Conservation (phyloP, 441 rosid genomes). For the Eruca vesicaria region DNA sequence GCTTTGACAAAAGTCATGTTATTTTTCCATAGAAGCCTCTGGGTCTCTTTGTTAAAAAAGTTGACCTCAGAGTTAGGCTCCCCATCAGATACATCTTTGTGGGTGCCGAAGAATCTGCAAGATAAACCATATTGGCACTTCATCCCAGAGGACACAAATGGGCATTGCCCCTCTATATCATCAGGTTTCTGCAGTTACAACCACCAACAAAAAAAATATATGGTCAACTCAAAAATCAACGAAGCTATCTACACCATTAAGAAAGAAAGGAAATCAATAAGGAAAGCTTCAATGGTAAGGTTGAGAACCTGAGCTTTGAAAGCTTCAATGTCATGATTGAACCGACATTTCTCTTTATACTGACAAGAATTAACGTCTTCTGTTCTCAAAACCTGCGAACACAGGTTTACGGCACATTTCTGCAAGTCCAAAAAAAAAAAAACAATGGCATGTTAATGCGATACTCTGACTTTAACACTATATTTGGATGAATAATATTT, state of each 20-base stretch:
- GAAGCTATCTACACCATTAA: too few species aligned
- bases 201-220: neutral
- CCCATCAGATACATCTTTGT: constrained; percentile 37
- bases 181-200: constrained; percentile 66
- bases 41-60: constrained; percentile 72
- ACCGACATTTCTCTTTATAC: constrained; percentile 67
- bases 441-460: too few species aligned
- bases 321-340: constrained; percentile 78
- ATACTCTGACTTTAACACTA: too few species aligned
- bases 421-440: constrained; percentile 8
- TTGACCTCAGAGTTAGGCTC: constrained; percentile 51
- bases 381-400: constrained; percentile 70
- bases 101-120: constrained; percentile 77
- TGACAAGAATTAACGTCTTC: constrained; percentile 66
- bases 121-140: constrained; percentile 77
- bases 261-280: too few species aligned
- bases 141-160: constrained; percentile 52
- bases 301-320: constrained; percentile 67
- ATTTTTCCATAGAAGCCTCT: constrained; percentile 87
- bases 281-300: neutral
- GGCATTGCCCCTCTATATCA: constrained; percentile 89
- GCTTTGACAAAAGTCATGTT: constrained; percentile 74
- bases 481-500: too few species aligned
- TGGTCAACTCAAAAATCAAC: neutral
- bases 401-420: constrained; percentile 58